phyloP scores from a whole-genome alignment of 2,329 filamentous ascomycete species.

The Cladophialophora psammophila region DNA sequence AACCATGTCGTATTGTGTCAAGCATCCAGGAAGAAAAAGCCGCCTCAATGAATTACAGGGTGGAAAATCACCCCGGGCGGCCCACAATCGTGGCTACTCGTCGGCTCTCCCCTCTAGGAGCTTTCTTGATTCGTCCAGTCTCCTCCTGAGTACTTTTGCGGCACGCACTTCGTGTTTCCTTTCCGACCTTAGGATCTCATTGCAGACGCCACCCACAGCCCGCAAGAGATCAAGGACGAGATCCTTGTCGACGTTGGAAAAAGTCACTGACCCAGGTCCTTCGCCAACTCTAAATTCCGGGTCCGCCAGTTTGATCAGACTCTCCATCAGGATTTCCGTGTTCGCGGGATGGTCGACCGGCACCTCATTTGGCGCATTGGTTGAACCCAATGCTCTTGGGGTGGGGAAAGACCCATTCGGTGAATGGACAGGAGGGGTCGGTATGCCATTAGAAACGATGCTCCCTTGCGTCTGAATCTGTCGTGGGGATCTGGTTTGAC shows the following conservation, averaged over 20 bases:
- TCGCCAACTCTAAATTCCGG: constrained; percentile 36
- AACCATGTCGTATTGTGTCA: constrained; percentile 19
- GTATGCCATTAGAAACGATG: constrained; percentile 34
- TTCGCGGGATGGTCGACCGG: constrained; percentile 36
- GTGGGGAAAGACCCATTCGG: constrained; percentile 20
- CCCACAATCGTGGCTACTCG: constrained; percentile 39
- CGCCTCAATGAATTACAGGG: not conserved
- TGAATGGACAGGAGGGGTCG: constrained; percentile 34
- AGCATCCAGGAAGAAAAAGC: not conserved
- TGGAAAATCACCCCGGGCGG: not conserved
- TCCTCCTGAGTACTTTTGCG: constrained; percentile 68
- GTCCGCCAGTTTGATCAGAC: constrained; percentile 41
- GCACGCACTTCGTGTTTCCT: constrained; percentile 68
- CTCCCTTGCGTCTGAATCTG: constrained; percentile 20
- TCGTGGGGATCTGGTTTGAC: constrained; percentile 25
- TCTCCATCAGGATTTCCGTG: constrained; percentile 41
- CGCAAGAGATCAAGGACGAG: constrained; percentile 63
- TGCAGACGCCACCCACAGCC: constrained; percentile 60
- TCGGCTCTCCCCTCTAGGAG: constrained; percentile 73
- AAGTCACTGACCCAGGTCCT: constrained; percentile 38
- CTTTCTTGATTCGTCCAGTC: constrained; percentile 76
- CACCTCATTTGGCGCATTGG: constrained; percentile 5
- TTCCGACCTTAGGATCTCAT: constrained; percentile 59
- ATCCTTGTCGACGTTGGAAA: constrained; percentile 61
- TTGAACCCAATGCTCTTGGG: constrained; percentile 2